Base-by-base conservation (phyloP, 179 eudicot species). In the Beta lomatogona region DNA sequence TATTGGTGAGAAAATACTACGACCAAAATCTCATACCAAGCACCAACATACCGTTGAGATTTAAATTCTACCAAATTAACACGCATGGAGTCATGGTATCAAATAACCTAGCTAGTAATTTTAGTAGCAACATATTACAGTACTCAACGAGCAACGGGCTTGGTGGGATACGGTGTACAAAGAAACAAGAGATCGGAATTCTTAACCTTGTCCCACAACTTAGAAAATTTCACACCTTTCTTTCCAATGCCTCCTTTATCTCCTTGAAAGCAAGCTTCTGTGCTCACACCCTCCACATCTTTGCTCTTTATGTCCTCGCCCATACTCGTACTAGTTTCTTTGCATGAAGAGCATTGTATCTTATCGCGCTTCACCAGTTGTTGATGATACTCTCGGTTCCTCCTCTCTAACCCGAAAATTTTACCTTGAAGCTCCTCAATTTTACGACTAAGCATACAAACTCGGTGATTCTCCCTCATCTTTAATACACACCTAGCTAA, bases 371-470 rank as follows among this genome's bases (percentile, higher is more conserved):
- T 83, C 77, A 77, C 79, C 71, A 92, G 71, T 81, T 81, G 80
- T 2, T 87, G 85, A 52, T 76, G 82, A 53, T 91, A 91, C 84
- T 89, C 93, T 73, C 84, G 86, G 80, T 92, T 92, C 84, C 86
- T 82, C 91, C 82, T 92, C 89, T 92, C 97, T 77, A 92, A 77
- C 73, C 84, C 87, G 31, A 75, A 80, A 28, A 92, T 89, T 83
- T 91, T 92, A 28, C 87, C 88, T 73, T 89, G 91, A 41, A 92
- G 92, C 79, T 91, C 92, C 86, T 92, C 93, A 41, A 92, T 88
- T 63, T 91, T 90, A 13, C 89, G 80, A 46, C 87, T 83, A 15
- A 90, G 88, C 87, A 88, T 77, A 69, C 85, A 85, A 15, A 91
- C 93, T 65, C 88, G 82, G 67, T 86, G 88, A 82, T 91, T 93